These are phyloP conservation scores for Colletotrichum musicola DNA, from an alignment of 2,329 filamentous ascomycete species.

Conservation along the genomic window DNA sequence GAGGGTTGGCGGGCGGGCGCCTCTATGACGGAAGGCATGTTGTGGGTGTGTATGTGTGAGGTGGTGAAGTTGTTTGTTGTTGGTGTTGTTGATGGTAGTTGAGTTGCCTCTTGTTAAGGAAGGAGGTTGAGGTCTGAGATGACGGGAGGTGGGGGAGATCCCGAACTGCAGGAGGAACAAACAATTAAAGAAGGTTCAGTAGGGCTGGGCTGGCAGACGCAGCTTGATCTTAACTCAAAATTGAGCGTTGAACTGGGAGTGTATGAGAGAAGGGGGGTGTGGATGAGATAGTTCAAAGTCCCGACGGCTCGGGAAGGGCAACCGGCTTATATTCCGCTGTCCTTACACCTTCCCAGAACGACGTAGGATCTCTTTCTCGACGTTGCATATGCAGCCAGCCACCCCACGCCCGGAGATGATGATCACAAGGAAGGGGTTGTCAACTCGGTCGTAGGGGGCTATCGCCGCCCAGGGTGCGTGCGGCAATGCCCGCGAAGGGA, in stretches of 20 bases:
- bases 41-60: not conserved
- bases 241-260: constrained; percentile 2
- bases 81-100: not conserved
- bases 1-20: constrained; percentile 34
- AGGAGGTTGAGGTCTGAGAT: not conserved
- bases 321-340: constrained; percentile 30
- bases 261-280: not conserved
- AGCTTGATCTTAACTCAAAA: constrained; percentile 19
- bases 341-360: not conserved
- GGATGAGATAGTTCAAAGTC: not conserved
- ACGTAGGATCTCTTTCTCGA: not conserved
- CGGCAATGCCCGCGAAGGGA: constrained; percentile 17
- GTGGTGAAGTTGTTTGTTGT: not conserved
- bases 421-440: constrained; percentile 20
- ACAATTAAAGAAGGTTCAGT: constrained; percentile 15
- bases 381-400: constrained; percentile 23
- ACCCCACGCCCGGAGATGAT: constrained; percentile 23
- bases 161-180: not conserved
- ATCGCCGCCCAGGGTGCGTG: not conserved
- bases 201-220: constrained; percentile 24
- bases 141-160: constrained; percentile 9
- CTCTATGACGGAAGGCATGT: constrained; percentile 39
- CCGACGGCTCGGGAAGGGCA: constrained; percentile 20
- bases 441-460: not conserved
- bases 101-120: not conserved